These are phyloP conservation scores for Hypoxylon sp. DNA, from an alignment of 2,329 filamentous ascomycete species.

Conservation along the genomic window DNA sequence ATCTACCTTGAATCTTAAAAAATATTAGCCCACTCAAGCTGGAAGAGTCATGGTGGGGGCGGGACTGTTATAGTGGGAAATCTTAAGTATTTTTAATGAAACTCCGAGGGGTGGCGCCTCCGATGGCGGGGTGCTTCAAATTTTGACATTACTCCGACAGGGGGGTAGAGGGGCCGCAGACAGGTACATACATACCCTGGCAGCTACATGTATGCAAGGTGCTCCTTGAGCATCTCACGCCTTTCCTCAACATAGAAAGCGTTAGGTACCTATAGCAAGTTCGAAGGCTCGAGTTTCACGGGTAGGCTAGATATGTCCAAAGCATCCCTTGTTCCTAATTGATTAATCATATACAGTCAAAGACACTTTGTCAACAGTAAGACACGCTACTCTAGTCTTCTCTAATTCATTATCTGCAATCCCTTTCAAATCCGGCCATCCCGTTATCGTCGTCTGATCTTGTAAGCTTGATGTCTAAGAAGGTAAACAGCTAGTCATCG, in stretches of 20 bases:
- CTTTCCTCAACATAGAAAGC: not conserved
- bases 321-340: slow-evolving; percentile 20
- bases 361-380: slow-evolving; percentile 28
- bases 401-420: slow-evolving; percentile 26
- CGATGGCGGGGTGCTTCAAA: slow-evolving; percentile 46
- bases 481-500: not conserved
- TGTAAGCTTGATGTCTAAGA: not conserved
- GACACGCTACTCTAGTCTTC: slow-evolving; percentile 19
- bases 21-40: slow-evolving; percentile 34
- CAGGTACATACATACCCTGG: slow-evolving; percentile 1
- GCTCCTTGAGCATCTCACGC: not conserved
- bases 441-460: slow-evolving; percentile 22
- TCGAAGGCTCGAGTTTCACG: not conserved
- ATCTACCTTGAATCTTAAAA: slow-evolving; percentile 37
- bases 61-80: slow-evolving; percentile 29
- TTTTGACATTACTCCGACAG: not conserved
- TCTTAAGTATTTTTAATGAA: slow-evolving; percentile 26
- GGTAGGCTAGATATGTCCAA: slow-evolving; percentile 11
- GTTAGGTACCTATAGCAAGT: not conserved
- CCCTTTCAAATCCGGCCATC: slow-evolving; percentile 35
- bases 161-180: not conserved
- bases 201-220: slow-evolving; percentile 9
- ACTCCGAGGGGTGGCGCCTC: slow-evolving; percentile 30
- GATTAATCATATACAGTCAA: slow-evolving; percentile 30
- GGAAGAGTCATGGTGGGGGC: slow-evolving; percentile 41